phyloP scores from a whole-genome alignment of 2,329 filamentous ascomycete species.

The Pyrenophora graminea region DNA sequence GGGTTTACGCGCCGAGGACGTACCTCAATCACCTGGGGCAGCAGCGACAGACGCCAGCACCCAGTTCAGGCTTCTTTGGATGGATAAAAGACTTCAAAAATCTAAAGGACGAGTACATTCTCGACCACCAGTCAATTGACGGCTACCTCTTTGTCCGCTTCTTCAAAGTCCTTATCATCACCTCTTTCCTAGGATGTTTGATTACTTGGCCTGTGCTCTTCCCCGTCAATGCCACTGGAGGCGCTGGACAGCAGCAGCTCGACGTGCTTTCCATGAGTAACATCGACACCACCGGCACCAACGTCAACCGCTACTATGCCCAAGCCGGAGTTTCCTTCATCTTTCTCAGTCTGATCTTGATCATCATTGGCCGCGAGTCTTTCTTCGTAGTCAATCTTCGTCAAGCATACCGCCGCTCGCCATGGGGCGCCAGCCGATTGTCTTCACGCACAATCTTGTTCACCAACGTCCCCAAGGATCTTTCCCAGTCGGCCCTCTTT shows the following conservation, averaged over 20 bases:
- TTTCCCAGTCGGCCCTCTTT: constrained; percentile 47
- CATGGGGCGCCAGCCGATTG: constrained; percentile 50
- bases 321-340: constrained; percentile 51
- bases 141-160: constrained; percentile 55
- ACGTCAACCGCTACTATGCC: constrained; percentile 50
- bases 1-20: constrained; percentile 53
- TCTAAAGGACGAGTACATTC: constrained; percentile 52
- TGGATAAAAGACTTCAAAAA: constrained; percentile 57
- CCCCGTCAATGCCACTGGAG: constrained; percentile 52
- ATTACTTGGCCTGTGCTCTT: constrained; percentile 55
- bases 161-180: constrained; percentile 50
- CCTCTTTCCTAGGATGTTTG: constrained; percentile 49
- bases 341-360: constrained; percentile 50
- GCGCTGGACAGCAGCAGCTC: constrained; percentile 43
- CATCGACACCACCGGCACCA: constrained; percentile 33
- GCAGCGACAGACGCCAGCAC: constrained; percentile 54
- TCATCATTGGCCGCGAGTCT: constrained; percentile 52
- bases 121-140: constrained; percentile 56
- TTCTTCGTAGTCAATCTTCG: constrained; percentile 55
- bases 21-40: constrained; percentile 51
- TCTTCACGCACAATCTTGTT: constrained; percentile 56
- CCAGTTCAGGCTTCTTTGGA: constrained; percentile 52
- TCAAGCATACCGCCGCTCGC: constrained; percentile 54
- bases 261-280: constrained; percentile 49
- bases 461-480: constrained; percentile 51